phyloP scores from a whole-genome alignment of 129 eudicot species.

The Escallonia herrerae region DNA sequence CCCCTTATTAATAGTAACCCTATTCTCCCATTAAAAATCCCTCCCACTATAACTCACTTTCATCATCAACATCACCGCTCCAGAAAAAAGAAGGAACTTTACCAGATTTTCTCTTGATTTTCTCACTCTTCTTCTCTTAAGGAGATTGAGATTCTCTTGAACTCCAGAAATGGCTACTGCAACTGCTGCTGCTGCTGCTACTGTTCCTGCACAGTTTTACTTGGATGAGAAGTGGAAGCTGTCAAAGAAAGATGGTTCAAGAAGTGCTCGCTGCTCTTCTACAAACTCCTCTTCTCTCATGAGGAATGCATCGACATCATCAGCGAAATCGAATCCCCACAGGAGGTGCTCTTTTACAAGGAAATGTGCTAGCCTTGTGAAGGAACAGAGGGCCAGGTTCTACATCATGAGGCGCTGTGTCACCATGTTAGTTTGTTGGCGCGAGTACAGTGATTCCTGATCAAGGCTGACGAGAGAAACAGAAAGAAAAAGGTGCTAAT shows the following conservation, averaged over 20 bases:
- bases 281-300: constrained; percentile 12
- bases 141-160: background rate
- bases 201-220: constrained; percentile 25
- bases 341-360: constrained; percentile 62
- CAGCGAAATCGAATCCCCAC: constrained; percentile 9
- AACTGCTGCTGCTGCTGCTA: background rate
- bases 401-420: constrained; percentile 79
- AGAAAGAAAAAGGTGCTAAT: too few species aligned
- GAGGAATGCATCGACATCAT: constrained; percentile 15
- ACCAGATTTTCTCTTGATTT: too few species aligned
- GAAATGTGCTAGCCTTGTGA: constrained; percentile 60
- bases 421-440: constrained; percentile 77
- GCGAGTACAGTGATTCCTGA: constrained; percentile 63
- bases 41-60: background rate
- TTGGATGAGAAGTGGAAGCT: constrained; percentile 58
- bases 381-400: constrained; percentile 78
- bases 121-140: background rate
- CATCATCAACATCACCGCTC: background rate
- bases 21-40: background rate
- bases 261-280: constrained; percentile 34
- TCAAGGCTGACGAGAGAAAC: too few species aligned
- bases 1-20: constrained; percentile 40
- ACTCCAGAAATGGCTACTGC: constrained; percentile 3
- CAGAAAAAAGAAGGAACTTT: background rate
- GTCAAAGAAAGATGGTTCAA: constrained; percentile 44